These are phyloP conservation scores for Aspergillus avenaceus DNA, from an alignment of 495 filamentous ascomycete species.

Conservation along the genomic window DNA sequence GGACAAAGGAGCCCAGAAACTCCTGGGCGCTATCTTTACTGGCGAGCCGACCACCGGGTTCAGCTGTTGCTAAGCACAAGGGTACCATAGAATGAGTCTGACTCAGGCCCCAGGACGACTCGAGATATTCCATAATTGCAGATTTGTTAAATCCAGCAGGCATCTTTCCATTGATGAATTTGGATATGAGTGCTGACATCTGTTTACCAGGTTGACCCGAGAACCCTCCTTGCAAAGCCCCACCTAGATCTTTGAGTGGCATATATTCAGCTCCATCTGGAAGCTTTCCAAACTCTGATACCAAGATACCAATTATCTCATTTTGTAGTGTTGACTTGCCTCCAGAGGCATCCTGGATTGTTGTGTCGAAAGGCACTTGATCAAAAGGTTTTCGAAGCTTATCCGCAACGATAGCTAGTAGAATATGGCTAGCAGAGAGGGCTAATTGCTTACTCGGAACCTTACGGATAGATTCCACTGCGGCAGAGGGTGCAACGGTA, in stretches of 20 bases:
- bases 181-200: slow-evolving; percentile 86
- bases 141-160: slow-evolving; percentile 99
- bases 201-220: slow-evolving; percentile 98
- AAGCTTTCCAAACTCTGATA: slow-evolving; percentile 97
- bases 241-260: slow-evolving; percentile 91
- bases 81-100: slow-evolving; percentile 92
- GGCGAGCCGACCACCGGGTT: slow-evolving; percentile 81
- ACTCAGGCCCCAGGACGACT: slow-evolving; percentile 86
- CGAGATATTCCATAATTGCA: slow-evolving; percentile 85
- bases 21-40: slow-evolving; percentile 88
- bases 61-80: slow-evolving; percentile 84
- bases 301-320: slow-evolving; percentile 90
- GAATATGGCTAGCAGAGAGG: too few species aligned
- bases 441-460: too few species aligned
- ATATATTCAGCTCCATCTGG: slow-evolving; percentile 98
- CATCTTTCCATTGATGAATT: slow-evolving; percentile 98
- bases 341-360: too few species aligned
- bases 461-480: too few species aligned
- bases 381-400: too few species aligned
- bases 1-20: slow-evolving; percentile 78
- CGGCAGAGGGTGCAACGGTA: too few species aligned
- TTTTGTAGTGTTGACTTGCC: slow-evolving; percentile 98
- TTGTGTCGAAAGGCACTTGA: too few species aligned
- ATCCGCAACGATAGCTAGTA: too few species aligned
- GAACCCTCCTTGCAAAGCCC: slow-evolving; percentile 95